These are phyloP conservation scores for Kodamaea plutei DNA, from an alignment of 1,139 yeast genomes.

Conservation along the genomic window DNA sequence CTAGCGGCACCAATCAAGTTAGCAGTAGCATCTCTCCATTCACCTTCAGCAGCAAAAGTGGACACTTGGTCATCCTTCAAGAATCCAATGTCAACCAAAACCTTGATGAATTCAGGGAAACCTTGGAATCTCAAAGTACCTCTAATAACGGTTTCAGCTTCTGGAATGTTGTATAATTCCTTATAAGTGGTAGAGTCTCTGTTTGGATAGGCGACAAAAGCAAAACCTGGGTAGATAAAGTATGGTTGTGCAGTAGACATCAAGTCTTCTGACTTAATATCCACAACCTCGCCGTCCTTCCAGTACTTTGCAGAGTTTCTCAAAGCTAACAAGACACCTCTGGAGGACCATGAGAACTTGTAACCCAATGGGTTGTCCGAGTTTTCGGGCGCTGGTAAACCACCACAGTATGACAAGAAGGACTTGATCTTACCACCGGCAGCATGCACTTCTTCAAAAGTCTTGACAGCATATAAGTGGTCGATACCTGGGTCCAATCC, in stretches of 20 bases:
- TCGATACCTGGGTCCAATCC: constrained; percentile 98
- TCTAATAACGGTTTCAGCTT: constrained; percentile 94
- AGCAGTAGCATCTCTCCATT: constrained; percentile 90
- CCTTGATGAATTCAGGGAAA: constrained; percentile 96
- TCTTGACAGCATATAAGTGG: constrained; percentile 96
- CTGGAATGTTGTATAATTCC: constrained; percentile 91
- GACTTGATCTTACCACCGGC: constrained; percentile 89
- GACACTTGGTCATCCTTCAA: constrained; percentile 70
- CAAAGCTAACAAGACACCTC: constrained; percentile 94
- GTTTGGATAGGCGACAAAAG: constrained; percentile 94
- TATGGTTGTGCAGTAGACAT: constrained; percentile 96
- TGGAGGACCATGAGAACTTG: constrained; percentile 98
- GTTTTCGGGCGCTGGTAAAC: constrained; percentile 95
- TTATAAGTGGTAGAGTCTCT: constrained; percentile 94
- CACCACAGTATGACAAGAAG: constrained; percentile 96
- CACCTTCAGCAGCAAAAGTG: constrained; percentile 51
- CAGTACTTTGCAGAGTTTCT: constrained; percentile 90
- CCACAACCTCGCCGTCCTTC: constrained; percentile 78
- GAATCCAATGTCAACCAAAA: constrained; percentile 89
- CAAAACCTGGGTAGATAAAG: constrained; percentile 92
- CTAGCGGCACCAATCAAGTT: constrained; percentile 72
- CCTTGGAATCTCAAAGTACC: constrained; percentile 98
- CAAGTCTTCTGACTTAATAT: constrained; percentile 81
- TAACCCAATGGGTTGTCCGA: constrained; percentile 98
- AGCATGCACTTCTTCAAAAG: constrained; percentile 93